phyloP scores from a whole-genome alignment of 2,329 filamentous ascomycete genomes.

The Pseudogymnoascus sp. region DNA sequence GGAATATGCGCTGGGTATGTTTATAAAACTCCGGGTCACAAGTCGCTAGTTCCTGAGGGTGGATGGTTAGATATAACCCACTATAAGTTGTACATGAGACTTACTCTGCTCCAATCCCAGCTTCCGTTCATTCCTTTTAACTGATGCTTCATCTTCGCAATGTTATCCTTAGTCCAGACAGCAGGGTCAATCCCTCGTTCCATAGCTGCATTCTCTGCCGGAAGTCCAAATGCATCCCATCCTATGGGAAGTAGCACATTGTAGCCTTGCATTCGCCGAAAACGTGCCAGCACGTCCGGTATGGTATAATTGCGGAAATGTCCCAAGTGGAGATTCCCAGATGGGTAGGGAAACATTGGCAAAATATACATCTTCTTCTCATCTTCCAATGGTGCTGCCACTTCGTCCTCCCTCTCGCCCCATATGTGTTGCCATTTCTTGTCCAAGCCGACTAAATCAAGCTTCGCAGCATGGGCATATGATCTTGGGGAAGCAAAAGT shows the following conservation, averaged over 20 bases:
- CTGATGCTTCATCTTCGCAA: slow-evolving; percentile 76
- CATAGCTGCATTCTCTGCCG: slow-evolving; percentile 85
- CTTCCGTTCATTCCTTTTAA: slow-evolving; percentile 68
- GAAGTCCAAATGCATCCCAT: slow-evolving; percentile 87
- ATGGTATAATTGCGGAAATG: slow-evolving; percentile 87
- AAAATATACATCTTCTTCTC: slow-evolving; percentile 55
- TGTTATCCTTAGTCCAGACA: slow-evolving; percentile 73
- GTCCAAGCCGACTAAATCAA: slow-evolving; percentile 21
- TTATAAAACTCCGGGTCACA: slow-evolving; percentile 82
- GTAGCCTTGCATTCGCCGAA: slow-evolving; percentile 63
- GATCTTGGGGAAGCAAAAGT: background rate
- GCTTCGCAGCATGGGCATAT: slow-evolving; percentile 9
- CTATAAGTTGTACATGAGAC: slow-evolving; percentile 28
- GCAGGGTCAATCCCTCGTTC: slow-evolving; percentile 71
- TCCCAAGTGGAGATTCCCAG: slow-evolving; percentile 75
- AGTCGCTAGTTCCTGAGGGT: slow-evolving; percentile 66
- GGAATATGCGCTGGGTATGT: slow-evolving; percentile 79
- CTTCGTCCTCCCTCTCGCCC: background rate
- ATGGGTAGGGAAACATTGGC: slow-evolving; percentile 92
- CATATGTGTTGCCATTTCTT: slow-evolving; percentile 23
- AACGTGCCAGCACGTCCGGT: slow-evolving; percentile 75
- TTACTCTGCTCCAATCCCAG: slow-evolving; percentile 76
- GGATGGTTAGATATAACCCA: slow-evolving; percentile 11
- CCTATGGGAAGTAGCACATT: slow-evolving; percentile 82
- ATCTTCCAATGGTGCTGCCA: background rate